Evolutionary conservation across 164 flowering plant species (phyloP).

Genomic region (Dillenia turbinata): DNA sequence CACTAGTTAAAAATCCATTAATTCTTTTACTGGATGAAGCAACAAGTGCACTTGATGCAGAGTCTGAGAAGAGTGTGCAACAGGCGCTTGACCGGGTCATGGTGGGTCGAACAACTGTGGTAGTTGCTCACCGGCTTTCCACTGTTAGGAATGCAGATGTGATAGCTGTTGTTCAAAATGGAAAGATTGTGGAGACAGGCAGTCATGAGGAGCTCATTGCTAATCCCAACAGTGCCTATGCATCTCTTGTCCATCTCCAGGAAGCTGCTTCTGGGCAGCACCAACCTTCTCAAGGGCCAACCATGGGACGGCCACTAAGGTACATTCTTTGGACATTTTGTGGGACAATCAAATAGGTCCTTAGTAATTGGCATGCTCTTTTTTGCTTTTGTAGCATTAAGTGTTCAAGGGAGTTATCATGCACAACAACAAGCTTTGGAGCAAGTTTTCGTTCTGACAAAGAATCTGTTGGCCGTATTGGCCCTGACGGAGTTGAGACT

Average conservation of each 20-base stretch:
- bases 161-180: conserved; percentile 80
- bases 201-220: conserved; percentile 86
- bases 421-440: conserved; percentile 56
- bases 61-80: conserved; percentile 95
- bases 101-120: conserved; percentile 89
- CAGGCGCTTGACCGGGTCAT: conserved; percentile 94
- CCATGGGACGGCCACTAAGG: conserved; percentile 57
- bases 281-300: conserved; percentile 33
- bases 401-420: conserved; percentile 65
- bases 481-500: conserved; percentile 38
- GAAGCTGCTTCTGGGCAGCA: conserved; percentile 50
- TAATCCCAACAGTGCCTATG: conserved; percentile 58
- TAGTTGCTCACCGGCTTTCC: conserved; percentile 96
- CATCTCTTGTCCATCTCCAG: conserved; percentile 75
- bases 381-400: conserved; percentile 34
- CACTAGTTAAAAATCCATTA: conserved; percentile 85
- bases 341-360: background rate
- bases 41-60: conserved; percentile 93
- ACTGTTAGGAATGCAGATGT: conserved; percentile 86
- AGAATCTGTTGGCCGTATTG: conserved; percentile 45
- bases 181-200: conserved; percentile 84
- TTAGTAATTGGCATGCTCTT: background rate
- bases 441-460: conserved; percentile 84
- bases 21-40: conserved; percentile 91
- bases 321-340: conserved; percentile 7